Base-by-base conservation (phyloP, 192 early-diverging fungal genomes). In the Dissophora ornata region DNA sequence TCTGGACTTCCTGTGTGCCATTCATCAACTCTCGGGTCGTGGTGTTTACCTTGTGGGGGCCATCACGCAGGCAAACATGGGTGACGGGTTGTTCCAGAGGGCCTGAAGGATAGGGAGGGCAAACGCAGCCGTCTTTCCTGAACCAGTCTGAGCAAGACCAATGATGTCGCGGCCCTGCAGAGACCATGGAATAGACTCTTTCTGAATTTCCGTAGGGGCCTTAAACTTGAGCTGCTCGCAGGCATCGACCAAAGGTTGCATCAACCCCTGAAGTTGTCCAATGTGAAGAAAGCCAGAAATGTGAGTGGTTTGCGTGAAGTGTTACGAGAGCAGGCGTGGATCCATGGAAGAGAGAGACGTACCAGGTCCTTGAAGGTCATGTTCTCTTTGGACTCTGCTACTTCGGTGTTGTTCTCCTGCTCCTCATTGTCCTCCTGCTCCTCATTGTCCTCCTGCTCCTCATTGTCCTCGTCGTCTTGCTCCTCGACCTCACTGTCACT, bases 71-170 rank as follows among this genome's bases (percentile, higher is more conserved):
- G 95, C 94, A 88, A 94, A 99, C 22, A 98, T 84, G 29, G 93
- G 90, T 48, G 93, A 90, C 11, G 97, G 97, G 46, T 89, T 88
- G 25, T 95, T 87, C 94, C 94, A 95, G 16, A 95, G 79, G 50
- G 85, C 90, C 45, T 95, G 94, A 30, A 95, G 85, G 44, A 95
- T 94, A 3, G 94, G 94, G 2, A 95, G 69, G 7, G 93, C 91
- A 81, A 95, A 95, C 0, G 94, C 94, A 4, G 90, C 94, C 0
- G 94, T 95, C 67, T 95, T 94, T 66, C 94, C 94, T 10, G 93
- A 94, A 33, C 94, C 97, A 0, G 97, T 99, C 79, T 99, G 97
- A 11, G 97, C 97, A n/a, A 99, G 88, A 24, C 96, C 97, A 67
- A 99, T 98, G 65, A 98, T 92, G 71, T 98, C 97, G 34, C 91